Conservation (phyloP, 768 basidiomycete species). For the Mycena filopes region DNA sequence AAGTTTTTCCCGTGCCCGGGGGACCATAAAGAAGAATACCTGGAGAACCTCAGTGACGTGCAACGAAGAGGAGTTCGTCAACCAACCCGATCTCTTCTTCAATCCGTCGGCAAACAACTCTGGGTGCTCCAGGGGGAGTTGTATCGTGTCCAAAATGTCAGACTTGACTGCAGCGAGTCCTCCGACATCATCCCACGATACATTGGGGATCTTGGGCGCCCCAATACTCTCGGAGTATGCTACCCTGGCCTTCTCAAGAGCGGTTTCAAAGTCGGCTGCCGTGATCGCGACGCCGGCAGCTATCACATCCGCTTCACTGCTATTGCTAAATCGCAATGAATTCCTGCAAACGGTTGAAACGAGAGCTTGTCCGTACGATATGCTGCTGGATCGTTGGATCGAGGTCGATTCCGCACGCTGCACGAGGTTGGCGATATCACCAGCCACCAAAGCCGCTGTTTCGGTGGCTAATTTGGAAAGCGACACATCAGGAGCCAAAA, state of each 20-base stretch:
- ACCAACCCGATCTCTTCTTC: conserved; percentile 92
- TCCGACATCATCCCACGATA: conserved; percentile 98
- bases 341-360: neutral
- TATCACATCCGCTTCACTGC: conserved; percentile 39
- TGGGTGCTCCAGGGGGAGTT: conserved; percentile 89
- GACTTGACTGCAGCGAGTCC: conserved; percentile 88
- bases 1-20: conserved; percentile 95
- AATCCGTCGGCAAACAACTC: conserved; percentile 91
- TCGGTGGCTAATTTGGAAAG: conserved; percentile 79
- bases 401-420: conserved; percentile 66
- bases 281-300: conserved; percentile 57
- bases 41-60: conserved; percentile 38
- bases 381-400: conserved; percentile 54
- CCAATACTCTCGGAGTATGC: conserved; percentile 94
- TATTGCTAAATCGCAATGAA: conserved; percentile 34
- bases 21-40: conserved; percentile 94
- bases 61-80: neutral
- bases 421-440: conserved; percentile 80
- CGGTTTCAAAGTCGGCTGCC: conserved; percentile 75
- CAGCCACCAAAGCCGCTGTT: conserved; percentile 90
- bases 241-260: conserved; percentile 75
- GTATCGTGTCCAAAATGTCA: conserved; percentile 96
- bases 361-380: conserved; percentile 42
- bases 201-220: conserved; percentile 95
- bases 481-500: conserved; percentile 81